These are phyloP conservation scores for Dentipellis sp. DNA, from an alignment of 768 basidiomycete genomes.

Conservation along the genomic window DNA sequence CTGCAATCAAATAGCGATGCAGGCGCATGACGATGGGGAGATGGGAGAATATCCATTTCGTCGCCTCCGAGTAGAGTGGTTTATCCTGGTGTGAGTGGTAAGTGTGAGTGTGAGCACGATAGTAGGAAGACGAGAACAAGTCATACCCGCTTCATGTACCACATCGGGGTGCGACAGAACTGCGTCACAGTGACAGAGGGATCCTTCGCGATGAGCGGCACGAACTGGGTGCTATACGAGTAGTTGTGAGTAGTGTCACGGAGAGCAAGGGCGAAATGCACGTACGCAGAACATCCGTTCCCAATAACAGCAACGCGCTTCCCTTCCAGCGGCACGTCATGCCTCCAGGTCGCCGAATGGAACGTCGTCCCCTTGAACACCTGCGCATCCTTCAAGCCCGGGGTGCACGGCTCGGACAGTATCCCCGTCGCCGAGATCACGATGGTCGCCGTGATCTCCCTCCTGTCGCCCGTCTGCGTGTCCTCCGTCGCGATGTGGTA, in stretches of 20 bases:
- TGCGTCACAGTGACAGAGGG: constrained; percentile 18
- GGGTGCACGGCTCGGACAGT: background rate
- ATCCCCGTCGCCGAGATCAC: background rate
- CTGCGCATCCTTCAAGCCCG: background rate
- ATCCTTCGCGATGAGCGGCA: constrained; percentile 18
- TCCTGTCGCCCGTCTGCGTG: background rate
- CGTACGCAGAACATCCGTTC: constrained; percentile 21
- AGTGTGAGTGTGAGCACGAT: background rate
- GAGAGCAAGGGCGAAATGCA: background rate
- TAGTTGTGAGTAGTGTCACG: background rate
- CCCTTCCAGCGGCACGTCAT: constrained; percentile 15
- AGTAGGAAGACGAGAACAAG: background rate
- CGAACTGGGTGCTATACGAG: constrained; percentile 18
- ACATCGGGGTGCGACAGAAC: constrained; percentile 20
- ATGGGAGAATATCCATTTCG: constrained; percentile 16
- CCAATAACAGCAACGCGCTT: constrained; percentile 26
- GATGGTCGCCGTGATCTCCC: background rate
- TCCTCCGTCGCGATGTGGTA: background rate
- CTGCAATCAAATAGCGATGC: constrained; percentile 8
- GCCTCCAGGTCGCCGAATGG: constrained; percentile 22
- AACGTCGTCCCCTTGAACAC: constrained; percentile 12
- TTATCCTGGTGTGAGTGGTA: background rate
- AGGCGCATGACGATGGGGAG: constrained; percentile 8
- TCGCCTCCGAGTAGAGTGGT: constrained; percentile 2
- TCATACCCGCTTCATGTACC: constrained; percentile 13